Evolutionary conservation across 2,329 filamentous ascomycete genomes (phyloP).

Genomic region (Cadophora gregata): DNA sequence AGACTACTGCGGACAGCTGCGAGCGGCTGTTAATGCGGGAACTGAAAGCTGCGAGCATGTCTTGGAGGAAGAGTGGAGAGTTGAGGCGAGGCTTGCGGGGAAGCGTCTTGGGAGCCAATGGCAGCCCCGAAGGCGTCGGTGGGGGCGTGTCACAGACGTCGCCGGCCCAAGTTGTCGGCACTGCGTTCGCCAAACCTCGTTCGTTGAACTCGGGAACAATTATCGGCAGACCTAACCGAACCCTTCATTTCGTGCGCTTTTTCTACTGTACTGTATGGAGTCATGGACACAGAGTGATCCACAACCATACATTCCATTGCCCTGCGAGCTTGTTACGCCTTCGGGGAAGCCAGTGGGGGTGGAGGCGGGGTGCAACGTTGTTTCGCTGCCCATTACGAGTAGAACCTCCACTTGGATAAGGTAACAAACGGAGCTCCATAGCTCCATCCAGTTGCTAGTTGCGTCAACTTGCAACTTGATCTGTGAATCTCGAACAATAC

Average conservation of each 20-base stretch:
- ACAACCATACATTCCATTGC: background rate
- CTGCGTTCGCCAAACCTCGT: background rate
- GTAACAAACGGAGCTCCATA: too few relatives aligned
- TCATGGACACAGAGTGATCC: background rate
- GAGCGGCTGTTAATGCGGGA: slow-evolving; percentile 29
- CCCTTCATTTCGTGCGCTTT: background rate
- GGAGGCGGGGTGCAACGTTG: too few relatives aligned
- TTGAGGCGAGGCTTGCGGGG: slow-evolving; percentile 27
- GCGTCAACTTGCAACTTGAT: too few relatives aligned
- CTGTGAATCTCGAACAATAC: too few relatives aligned
- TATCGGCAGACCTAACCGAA: slow-evolving; percentile 6
- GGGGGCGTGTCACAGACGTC: slow-evolving; percentile 15
- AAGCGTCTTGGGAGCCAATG: slow-evolving; percentile 13
- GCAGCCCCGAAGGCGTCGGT: background rate
- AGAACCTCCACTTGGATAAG: too few relatives aligned
- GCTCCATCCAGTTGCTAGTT: too few relatives aligned
- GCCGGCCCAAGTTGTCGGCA: slow-evolving; percentile 29
- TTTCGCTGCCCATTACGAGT: too few relatives aligned
- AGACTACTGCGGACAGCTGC: slow-evolving; percentile 17
- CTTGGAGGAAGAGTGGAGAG: slow-evolving; percentile 23
- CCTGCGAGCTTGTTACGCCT: too few relatives aligned
- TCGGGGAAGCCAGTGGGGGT: slow-evolving; percentile 1
- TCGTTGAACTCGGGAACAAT: background rate
- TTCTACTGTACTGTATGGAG: too few relatives aligned
- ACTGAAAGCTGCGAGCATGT: slow-evolving; percentile 19